These are phyloP conservation scores for Solanum rostratum DNA, from an alignment of 257 asterid species.

Conservation along the genomic window DNA sequence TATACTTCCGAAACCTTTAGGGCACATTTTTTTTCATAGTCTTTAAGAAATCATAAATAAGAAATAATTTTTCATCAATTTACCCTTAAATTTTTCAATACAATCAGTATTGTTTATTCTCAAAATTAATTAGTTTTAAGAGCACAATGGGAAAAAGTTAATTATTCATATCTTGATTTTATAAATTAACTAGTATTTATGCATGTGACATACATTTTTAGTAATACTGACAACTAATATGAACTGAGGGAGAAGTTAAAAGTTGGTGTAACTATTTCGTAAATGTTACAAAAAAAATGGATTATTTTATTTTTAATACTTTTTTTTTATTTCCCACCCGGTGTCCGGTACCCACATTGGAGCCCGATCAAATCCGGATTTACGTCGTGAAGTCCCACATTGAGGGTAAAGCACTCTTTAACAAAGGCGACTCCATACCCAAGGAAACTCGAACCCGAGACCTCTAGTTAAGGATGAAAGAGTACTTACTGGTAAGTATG, in stretches of 20 bases:
- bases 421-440: too few species aligned
- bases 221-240: neutral
- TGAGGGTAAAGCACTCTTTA: too few species aligned
- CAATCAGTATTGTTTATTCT: neutral
- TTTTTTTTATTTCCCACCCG: too few species aligned
- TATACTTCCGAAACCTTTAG: too few species aligned
- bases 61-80: neutral
- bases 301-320: constrained; percentile 3
- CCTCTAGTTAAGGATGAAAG: too few species aligned
- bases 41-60: neutral
- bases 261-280: neutral
- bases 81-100: neutral
- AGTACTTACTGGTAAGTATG: too few species aligned
- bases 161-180: neutral
- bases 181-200: neutral
- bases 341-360: too few species aligned
- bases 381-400: too few species aligned
- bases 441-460: too few species aligned
- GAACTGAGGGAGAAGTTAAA: neutral
- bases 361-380: too few species aligned
- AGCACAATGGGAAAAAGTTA: neutral
- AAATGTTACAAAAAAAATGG: neutral
- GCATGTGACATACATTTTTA: neutral
- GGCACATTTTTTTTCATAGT: neutral
- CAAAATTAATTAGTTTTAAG: neutral